Evolutionary conservation across 1,284 basidiomycete genomes (phyloP).

Genomic region (Stereum hirsutum): DNA sequence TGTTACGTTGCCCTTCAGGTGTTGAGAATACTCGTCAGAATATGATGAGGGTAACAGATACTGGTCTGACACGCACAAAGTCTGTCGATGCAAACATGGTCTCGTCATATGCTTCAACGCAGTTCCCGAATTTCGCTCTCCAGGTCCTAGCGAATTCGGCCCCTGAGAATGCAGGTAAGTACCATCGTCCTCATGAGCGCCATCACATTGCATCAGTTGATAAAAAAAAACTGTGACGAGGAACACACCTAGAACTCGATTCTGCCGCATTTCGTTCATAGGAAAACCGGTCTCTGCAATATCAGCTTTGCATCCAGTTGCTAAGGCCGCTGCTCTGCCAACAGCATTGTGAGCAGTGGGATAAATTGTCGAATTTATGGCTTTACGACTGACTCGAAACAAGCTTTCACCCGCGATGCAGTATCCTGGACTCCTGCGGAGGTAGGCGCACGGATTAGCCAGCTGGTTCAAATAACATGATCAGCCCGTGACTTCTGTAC

Average conservation of each 20-base stretch:
- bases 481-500: neutral
- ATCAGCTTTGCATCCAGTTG: slow-evolving; percentile 57
- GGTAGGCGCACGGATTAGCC: slow-evolving; percentile 59
- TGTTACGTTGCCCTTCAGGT: slow-evolving; percentile 52
- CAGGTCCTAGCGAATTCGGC: slow-evolving; percentile 34
- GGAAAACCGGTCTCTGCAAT: slow-evolving; percentile 20
- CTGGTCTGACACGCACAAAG: slow-evolving; percentile 9
- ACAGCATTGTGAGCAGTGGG: neutral
- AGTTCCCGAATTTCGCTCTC: slow-evolving; percentile 28
- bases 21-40: neutral
- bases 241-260: slow-evolving; percentile 42
- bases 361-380: neutral
- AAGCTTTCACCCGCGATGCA: slow-evolving; percentile 19
- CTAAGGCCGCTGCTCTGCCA: slow-evolving; percentile 56
- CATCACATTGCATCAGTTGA: neutral
- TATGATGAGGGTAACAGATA: neutral
- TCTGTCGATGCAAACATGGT: slow-evolving; percentile 12
- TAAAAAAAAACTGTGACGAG: neutral
- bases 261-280: slow-evolving; percentile 60
- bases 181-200: neutral
- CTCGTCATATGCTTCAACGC: neutral
- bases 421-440: slow-evolving; percentile 42
- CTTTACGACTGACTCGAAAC: slow-evolving; percentile 26
- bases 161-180: no score
- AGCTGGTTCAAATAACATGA: slow-evolving; percentile 17